Base-by-base conservation (phyloP, 169 alveolate genomes). In the Eimeria nieschulzi region DNA sequence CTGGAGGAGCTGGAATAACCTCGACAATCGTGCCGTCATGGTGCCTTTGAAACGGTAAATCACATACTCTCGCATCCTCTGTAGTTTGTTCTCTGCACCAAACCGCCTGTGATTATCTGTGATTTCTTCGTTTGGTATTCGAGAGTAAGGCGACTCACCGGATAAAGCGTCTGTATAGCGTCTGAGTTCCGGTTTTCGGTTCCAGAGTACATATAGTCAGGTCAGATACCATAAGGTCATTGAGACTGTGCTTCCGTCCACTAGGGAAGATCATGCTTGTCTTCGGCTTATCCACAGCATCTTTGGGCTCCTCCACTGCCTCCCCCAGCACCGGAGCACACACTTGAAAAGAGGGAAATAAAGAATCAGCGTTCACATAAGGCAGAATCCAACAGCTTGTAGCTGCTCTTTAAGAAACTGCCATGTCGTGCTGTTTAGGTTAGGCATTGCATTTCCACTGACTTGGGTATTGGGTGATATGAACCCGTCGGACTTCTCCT, bases 21-120 rank as follows among this genome's bases (percentile, higher is more conserved):
- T 82, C 90, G 61, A 82, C 64, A 59, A 61, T 82, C 8, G 90
- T 82, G 12, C 90, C 90, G 55, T 82, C 90, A 63, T 73, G 90
- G 90, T 61, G 90, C 61, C 90, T 82, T 17, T 1, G 23, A 59
- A 12, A 5, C n/a, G 23, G 68, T 19, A 1, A 59, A 2, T 12
- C 68, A 59, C 68, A 12, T 33, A 33, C 46, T 33, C 46, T 33
- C 46, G 46, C 46, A 0, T 33, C 46, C 3, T 0, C 46, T 33
- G 46, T 33, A 33, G 46, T 33, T 33, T 33, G 46, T 33, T 33
- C 46, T 33, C 6, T 33, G 46, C 3, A 33, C 3, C 46, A 3
- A 33, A 33, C 46, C 46, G 46, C 46, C 46, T 33, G 46, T 33
- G 46, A 33, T 33, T 33, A 9, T 21, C 15, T 79, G 55, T 51